phyloP scores from a whole-genome alignment of 2,329 filamentous ascomycete genomes.

The Fusarium sp. region DNA sequence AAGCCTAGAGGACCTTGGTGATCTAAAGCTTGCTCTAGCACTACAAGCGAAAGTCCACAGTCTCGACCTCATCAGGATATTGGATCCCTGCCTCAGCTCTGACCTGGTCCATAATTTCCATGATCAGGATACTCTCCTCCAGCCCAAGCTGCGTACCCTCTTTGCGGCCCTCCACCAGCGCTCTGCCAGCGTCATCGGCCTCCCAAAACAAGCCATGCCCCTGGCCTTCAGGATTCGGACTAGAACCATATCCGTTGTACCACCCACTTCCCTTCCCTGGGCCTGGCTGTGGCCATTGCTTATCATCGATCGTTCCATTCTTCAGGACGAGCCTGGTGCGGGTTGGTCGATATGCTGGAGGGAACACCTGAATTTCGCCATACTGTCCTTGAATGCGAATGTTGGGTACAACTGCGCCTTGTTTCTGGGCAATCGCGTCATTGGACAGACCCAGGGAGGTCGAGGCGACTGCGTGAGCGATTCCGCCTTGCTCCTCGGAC shows the following conservation, averaged over 20 bases:
- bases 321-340: slow-evolving; percentile 63
- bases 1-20: not conserved
- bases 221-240: slow-evolving; percentile 53
- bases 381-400: slow-evolving; percentile 72
- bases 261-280: not conserved
- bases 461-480: slow-evolving; percentile 76
- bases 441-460: slow-evolving; percentile 53
- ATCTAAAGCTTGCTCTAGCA: not conserved
- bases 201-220: slow-evolving; percentile 90
- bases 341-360: slow-evolving; percentile 53
- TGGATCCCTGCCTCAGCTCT: slow-evolving; percentile 60
- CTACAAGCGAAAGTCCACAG: not conserved
- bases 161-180: slow-evolving; percentile 77
- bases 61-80: slow-evolving; percentile 55
- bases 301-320: slow-evolving; percentile 56
- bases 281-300: slow-evolving; percentile 53
- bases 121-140: slow-evolving; percentile 68
- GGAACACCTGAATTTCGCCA: slow-evolving; percentile 30
- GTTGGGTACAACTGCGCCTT: not conserved
- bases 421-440: not conserved
- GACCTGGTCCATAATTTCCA: slow-evolving; percentile 73
- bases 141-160: slow-evolving; percentile 74
- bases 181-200: slow-evolving; percentile 79
- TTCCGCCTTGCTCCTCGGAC: slow-evolving; percentile 46
- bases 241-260: not conserved